phyloP scores from a whole-genome alignment of 768 basidiomycete species.

The Xerocomus spinulosus region DNA sequence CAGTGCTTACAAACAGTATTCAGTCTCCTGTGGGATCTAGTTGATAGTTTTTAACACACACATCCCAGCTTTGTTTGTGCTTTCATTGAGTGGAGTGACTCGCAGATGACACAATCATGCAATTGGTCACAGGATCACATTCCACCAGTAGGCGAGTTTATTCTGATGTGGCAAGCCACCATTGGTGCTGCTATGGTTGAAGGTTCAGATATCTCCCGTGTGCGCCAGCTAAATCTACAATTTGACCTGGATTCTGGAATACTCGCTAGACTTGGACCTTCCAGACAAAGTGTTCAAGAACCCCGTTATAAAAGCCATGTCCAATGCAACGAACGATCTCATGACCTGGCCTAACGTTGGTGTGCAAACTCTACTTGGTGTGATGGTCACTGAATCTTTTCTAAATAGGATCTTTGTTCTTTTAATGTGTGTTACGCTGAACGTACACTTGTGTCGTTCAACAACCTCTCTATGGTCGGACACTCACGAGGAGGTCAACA shows the following conservation, averaged over 20 bases:
- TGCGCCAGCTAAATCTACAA: neutral
- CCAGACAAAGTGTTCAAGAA: conserved; percentile 35
- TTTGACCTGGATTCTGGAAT: conserved; percentile 24
- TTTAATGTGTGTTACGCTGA: too few species aligned
- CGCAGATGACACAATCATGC: conserved; percentile 34
- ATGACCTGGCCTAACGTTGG: conserved; percentile 40
- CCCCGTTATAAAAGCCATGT: conserved; percentile 34
- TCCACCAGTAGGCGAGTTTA: conserved; percentile 36
- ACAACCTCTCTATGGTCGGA: too few species aligned
- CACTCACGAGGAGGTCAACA: too few species aligned
- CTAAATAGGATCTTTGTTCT: conserved; percentile 24
- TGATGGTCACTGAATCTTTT: conserved; percentile 9
- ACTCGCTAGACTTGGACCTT: conserved; percentile 36
- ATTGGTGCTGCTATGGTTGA: conserved; percentile 38
- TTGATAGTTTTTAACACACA: conserved; percentile 3
- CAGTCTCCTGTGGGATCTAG: neutral
- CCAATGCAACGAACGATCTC: conserved; percentile 36
- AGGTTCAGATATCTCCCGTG: conserved; percentile 21
- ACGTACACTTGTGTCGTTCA: too few species aligned
- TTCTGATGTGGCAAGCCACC: conserved; percentile 34
- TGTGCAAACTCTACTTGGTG: conserved; percentile 8
- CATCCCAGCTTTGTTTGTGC: conserved; percentile 32
- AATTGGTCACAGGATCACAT: conserved; percentile 35
- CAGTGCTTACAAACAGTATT: conserved; percentile 33
- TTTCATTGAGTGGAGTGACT: conserved; percentile 33